Base-by-base conservation (phyloP, 2,329 filamentous ascomycete genomes). In the Aplosporella prunicola region DNA sequence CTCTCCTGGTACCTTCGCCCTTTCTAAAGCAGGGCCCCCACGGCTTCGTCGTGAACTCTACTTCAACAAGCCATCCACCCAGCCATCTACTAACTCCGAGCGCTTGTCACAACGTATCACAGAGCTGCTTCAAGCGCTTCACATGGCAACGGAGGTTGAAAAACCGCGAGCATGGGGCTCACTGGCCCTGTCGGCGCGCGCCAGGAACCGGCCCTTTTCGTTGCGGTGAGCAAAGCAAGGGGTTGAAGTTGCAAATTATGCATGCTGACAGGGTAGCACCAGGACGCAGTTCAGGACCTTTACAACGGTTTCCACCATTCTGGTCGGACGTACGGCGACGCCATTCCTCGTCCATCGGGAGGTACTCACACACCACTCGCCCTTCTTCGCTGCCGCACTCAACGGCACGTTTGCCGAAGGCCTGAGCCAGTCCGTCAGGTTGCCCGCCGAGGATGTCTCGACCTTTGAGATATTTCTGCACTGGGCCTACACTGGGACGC, bases 341-440 rank as follows among this genome's bases (percentile, higher is more conserved):
- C 57, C 51, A 11, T 71, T 67, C 47, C 52, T 60, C 35, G 52
- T 72, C 9, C 68, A 71, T 52, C 66, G 63, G 29, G 60, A 65
- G 24, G 59, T 71, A 20, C 56, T 71, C n/a, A 64, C 62, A 3
- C 42, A 49, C 6, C 56, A 63, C 47, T 68, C 63, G 2, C 62
- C 66, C 15, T 71, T 70, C 55, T 72, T 72, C 54, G 60, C 63
- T 34, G 67, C 67, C 27, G 66, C 67, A 3, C 61, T 72, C 31
- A 63, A 61, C 20, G 60, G 63, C 34, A 50, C 56, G 8, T 43
- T 71, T 47, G 52, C 60, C 29, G 67, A 72, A 55, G 60, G 62
- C 16, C 45, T 53, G 15, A 51, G 58, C 15, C 60, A 67, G 35
- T 52, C 50, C 8, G 58, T 71, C 41, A 52, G 48, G 5, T 57